Evolutionary conservation across 2,329 filamentous ascomycete species (phyloP), one percentile per base, ranked within the genome.

Genomic region (Xylaria hypoxylon): DNA sequence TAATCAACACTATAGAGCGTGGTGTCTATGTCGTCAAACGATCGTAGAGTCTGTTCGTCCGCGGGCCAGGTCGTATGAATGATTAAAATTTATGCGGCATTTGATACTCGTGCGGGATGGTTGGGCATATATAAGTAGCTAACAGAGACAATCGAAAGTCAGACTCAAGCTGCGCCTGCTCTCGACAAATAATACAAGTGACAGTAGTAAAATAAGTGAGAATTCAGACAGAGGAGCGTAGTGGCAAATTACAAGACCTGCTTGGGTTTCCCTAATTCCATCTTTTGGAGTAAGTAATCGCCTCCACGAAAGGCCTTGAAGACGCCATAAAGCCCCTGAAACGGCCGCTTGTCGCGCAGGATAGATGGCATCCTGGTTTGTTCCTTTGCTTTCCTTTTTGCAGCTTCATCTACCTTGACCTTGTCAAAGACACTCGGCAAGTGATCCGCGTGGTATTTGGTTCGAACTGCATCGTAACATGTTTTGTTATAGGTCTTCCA

Each of bases 351-450:
- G 2, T 74, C 68, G 67, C 77, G 79, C 5, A 79, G 64, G 5
- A 72, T 60, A 2, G 72, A 71, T 60, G 74, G 74, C 67, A 81
- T 75, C 40, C 79, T 78, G n/a, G 76, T 75, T 1, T 67, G 71
- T 68, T 76, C 72, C 42, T 70, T 75, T 15, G 72, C 75, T 10
- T 70, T 72, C 38, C 75, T 75, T 38, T 80, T 77, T 1, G 72
- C 76, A 1, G 79, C 77, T 3, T 80, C 76, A 42, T 82, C 81
- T 0, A 86, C 85, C 71, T 84, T 86, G 26, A 91, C 87, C 78
- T 92, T 92, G 71, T 92, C 88, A 67, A 88, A 91, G 1, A 92
- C 88, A 33, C 80, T 88, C 0, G 88, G 89, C 68, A 92, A 74
- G 53, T 86, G 84, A 1, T 79, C 79, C 0, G 90, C 90, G 4